Evolutionary conservation across 1,284 basidiomycete genomes (phyloP).

Genomic region (Ganoderma leucocontextum): DNA sequence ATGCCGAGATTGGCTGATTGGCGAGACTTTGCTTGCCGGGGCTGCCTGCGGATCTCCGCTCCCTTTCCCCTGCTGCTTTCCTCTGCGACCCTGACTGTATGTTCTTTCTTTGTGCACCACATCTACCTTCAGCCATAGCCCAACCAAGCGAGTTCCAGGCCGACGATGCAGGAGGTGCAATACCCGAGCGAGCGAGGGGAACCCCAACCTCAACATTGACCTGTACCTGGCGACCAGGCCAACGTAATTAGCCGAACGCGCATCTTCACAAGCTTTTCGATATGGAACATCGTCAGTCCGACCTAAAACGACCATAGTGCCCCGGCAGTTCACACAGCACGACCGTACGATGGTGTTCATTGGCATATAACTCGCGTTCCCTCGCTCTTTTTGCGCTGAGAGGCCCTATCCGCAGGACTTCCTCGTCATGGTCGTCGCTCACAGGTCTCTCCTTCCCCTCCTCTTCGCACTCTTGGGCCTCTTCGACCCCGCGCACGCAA

Average conservation of each 20-base stretch:
- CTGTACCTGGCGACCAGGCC: constrained; percentile 1
- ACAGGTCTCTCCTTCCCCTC: background rate
- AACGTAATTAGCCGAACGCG: background rate
- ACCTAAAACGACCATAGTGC: background rate
- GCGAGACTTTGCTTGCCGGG: background rate
- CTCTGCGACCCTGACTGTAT: background rate
- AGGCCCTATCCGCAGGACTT: constrained; percentile 1
- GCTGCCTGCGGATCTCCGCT: background rate
- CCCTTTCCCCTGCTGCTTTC: background rate
- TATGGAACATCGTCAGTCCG: background rate
- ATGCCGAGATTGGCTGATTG: background rate
- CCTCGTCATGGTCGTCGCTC: constrained; percentile 18
- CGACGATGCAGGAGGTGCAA: background rate
- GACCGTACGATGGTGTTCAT: background rate
- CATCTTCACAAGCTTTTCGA: constrained; percentile 2
- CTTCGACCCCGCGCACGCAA: background rate
- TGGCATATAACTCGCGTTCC: constrained; percentile 1
- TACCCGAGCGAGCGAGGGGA: background rate
- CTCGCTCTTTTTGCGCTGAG: background rate
- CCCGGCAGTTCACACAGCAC: background rate
- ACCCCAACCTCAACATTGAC: background rate
- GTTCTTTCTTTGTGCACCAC: background rate
- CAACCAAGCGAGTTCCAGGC: background rate
- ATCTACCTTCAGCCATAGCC: background rate
- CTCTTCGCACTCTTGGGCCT: constrained; percentile 13